Conservation (phyloP, 1,284 basidiomycete genomes). For the Tilletia setariae region DNA sequence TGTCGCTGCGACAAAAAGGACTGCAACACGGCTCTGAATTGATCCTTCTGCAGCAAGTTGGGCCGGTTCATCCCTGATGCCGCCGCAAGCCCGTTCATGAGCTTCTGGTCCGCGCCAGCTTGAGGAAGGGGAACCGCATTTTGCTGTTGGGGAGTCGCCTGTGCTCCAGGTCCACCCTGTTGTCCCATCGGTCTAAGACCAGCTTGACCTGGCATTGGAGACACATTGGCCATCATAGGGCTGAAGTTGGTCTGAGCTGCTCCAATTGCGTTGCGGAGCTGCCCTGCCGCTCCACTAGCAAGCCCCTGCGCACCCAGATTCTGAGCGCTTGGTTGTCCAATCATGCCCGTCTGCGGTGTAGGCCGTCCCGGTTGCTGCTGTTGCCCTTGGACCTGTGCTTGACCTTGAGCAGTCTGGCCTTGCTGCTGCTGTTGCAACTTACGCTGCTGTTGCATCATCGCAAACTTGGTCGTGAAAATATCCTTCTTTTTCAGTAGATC, state of each 20-base stretch:
- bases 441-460: conserved; percentile 23
- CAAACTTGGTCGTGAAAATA: too few relatives aligned
- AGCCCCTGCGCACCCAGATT: background rate
- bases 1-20: background rate
- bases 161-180: background rate
- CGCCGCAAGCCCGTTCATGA: background rate
- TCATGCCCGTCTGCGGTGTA: background rate
- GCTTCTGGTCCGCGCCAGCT: background rate
- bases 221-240: conserved; percentile 7
- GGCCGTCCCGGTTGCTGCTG: background rate
- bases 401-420: conserved; percentile 16
- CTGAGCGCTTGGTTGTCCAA: background rate
- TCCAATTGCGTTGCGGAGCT: background rate
- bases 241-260: conserved; percentile 2
- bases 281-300: background rate
- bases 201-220: conserved; percentile 7
- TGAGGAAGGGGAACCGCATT: background rate
- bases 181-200: conserved; percentile 3
- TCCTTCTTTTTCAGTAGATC: too few relatives aligned
- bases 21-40: conserved; percentile 1
- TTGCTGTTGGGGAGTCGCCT: conserved; percentile 6
- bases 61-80: background rate
- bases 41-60: background rate
- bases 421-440: conserved; percentile 22
- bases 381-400: conserved; percentile 15